These are phyloP conservation scores for Cudoniella acicularis DNA, from an alignment of 495 filamentous ascomycete species.

Conservation along the genomic window DNA sequence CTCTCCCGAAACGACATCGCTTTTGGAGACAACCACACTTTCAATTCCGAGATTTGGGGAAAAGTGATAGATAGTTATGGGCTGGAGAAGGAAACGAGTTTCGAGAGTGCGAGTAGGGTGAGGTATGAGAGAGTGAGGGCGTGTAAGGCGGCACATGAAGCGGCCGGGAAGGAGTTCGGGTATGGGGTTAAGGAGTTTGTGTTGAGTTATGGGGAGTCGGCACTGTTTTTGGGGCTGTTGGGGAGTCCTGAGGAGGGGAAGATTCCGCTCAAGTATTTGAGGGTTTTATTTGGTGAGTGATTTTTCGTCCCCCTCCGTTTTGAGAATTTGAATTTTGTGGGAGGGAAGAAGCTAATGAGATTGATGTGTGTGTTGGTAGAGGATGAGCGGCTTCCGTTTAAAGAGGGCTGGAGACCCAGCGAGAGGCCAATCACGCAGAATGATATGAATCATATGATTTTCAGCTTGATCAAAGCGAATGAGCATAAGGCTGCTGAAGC, in stretches of 20 bases:
- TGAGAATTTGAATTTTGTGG: background rate
- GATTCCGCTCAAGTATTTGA: conserved; percentile 17
- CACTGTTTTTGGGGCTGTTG: conserved; percentile 10
- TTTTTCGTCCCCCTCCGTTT: background rate
- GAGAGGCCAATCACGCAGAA: conserved; percentile 9
- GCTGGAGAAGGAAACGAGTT: conserved; percentile 1
- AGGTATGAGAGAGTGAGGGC: conserved; percentile 8
- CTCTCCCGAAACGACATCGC: conserved; percentile 26
- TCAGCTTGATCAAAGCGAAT: conserved; percentile 12
- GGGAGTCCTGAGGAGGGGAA: conserved; percentile 13
- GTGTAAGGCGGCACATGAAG: conserved; percentile 8
- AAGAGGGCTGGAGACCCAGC: conserved; percentile 16
- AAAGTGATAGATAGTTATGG: conserved; percentile 2
- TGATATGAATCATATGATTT: conserved; percentile 20
- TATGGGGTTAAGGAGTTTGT: conserved; percentile 21
- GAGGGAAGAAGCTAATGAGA: conserved; percentile 1
- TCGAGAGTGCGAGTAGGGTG: conserved; percentile 8
- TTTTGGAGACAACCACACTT: conserved; percentile 25
- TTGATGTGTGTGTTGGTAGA: too few species aligned
- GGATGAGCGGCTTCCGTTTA: conserved; percentile 16
- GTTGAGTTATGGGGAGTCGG: conserved; percentile 16
- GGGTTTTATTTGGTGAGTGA: conserved; percentile 14
- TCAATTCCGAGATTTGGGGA: conserved; percentile 12
- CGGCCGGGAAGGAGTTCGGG: conserved; percentile 9
- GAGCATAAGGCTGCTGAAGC: conserved; percentile 17